A percentile compares a stretch with the other conserved stretches of the same genome.
Evolutionary conservation across 306 rosid species (phyloP).

Genomic region (Quercus glauca): DNA sequence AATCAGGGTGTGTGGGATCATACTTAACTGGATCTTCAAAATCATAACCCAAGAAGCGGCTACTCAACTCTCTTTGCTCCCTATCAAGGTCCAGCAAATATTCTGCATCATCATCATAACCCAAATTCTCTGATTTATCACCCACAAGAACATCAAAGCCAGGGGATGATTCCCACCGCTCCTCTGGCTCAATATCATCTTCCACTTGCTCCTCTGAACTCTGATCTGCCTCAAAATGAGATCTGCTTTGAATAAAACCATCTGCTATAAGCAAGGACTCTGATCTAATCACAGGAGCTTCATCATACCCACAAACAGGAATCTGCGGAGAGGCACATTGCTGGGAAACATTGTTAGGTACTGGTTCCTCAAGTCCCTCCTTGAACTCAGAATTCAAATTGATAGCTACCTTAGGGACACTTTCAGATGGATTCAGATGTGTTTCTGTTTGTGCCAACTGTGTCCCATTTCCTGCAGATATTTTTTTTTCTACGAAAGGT

Average conservation of each 20-base stretch:
- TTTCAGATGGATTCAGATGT: conserved; percentile 28
- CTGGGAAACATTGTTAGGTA: conserved; percentile 30
- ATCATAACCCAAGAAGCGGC: conserved; percentile 33
- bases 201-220: conserved; percentile 53
- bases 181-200: conserved; percentile 50
- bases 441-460: conserved; percentile 27
- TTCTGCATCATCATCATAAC: conserved; percentile 45
- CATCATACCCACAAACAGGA: conserved; percentile 44
- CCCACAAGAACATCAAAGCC: conserved; percentile 93
- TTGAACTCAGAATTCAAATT: conserved; percentile 29
- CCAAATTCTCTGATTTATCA: conserved; percentile 42
- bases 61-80: conserved; percentile 36
- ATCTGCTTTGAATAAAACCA: conserved; percentile 26
- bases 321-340: conserved; percentile 23
- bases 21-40: conserved; percentile 43
- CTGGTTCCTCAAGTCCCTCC: conserved; percentile 30
- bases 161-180: conserved; percentile 75
- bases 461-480: conserved; percentile 32
- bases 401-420: conserved; percentile 23
- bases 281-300: conserved; percentile 30
- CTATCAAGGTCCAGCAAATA: conserved; percentile 38
- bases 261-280: conserved; percentile 37
- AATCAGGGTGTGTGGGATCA: conserved; percentile 37
- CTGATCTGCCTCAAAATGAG: conserved; percentile 40
- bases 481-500: conserved; percentile 37